phyloP scores from a whole-genome alignment of 768 basidiomycete genomes.

The Exsudoporus frostii region DNA sequence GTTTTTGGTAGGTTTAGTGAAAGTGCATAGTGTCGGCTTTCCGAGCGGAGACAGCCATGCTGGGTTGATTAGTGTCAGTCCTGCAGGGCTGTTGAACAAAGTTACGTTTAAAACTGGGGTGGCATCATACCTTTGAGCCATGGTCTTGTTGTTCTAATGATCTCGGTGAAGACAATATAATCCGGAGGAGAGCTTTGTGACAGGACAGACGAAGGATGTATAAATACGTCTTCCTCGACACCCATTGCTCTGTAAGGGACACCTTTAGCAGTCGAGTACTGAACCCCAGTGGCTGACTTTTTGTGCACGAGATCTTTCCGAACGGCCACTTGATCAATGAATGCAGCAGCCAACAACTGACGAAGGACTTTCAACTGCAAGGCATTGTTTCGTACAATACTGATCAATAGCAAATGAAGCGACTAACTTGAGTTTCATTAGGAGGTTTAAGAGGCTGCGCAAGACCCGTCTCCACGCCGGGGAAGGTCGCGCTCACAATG shows the following conservation, averaged over 20 bases:
- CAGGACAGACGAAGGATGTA: slow-evolving; percentile 87
- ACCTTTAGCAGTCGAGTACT: slow-evolving; percentile 72
- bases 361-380: slow-evolving; percentile 83
- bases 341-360: slow-evolving; percentile 83
- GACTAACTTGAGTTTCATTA: slow-evolving; percentile 64
- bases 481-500: slow-evolving; percentile 80
- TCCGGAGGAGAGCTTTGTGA: slow-evolving; percentile 73
- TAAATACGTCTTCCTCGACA: slow-evolving; percentile 81
- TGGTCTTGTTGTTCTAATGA: slow-evolving; percentile 68
- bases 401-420: neutral
- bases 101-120: neutral
- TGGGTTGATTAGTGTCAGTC: slow-evolving; percentile 80
- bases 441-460: slow-evolving; percentile 72
- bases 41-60: slow-evolving; percentile 85
- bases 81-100: slow-evolving; percentile 36
- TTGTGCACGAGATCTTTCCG: slow-evolving; percentile 79
- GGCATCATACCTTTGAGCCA: slow-evolving; percentile 72
- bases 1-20: slow-evolving; percentile 80
- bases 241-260: slow-evolving; percentile 83
- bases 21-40: slow-evolving; percentile 77
- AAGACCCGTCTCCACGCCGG: slow-evolving; percentile 58
- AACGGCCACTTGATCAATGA: slow-evolving; percentile 93
- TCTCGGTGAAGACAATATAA: slow-evolving; percentile 79
- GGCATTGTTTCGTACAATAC: slow-evolving; percentile 3
- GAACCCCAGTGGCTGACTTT: slow-evolving; percentile 53